Conservation (phyloP, 306 rosid species). For the Lathyrus oleraceus region DNA sequence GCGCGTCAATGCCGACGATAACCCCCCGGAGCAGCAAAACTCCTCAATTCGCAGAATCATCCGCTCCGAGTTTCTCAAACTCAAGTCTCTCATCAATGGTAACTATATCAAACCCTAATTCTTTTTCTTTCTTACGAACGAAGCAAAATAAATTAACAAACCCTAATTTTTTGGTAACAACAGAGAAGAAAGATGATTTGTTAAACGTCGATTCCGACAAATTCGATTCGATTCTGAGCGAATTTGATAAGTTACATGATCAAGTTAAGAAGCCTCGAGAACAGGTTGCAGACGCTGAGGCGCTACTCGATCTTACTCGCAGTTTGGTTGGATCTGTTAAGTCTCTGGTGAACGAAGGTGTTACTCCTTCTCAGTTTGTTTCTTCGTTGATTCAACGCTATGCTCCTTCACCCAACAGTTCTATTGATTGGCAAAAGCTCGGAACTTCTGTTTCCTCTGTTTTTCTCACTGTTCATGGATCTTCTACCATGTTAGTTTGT, state of each 20-base stretch:
- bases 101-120: neutral
- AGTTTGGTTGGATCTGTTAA: constrained; percentile 56
- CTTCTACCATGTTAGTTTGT: constrained; percentile 64
- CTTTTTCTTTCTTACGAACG: too few relatives aligned
- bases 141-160: neutral
- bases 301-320: constrained; percentile 61
- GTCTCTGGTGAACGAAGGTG: constrained; percentile 60
- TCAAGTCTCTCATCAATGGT: constrained; percentile 66
- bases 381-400: constrained; percentile 52
- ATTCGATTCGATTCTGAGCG: constrained; percentile 49
- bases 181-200: constrained; percentile 70
- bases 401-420: constrained; percentile 26
- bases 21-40: constrained; percentile 25
- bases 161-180: neutral
- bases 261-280: constrained; percentile 80
- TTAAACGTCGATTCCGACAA: constrained; percentile 46
- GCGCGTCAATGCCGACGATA: neutral
- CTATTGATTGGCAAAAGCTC: constrained; percentile 56
- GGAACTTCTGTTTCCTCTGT: constrained; percentile 54
- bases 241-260: constrained; percentile 63
- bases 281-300: constrained; percentile 87
- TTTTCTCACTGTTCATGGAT: constrained; percentile 59
- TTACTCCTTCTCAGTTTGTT: constrained; percentile 70
- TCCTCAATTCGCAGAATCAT: constrained; percentile 58
- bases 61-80: constrained; percentile 61